Percentiles rank a stretch among this genome's conserved stretches.
Evolutionary conservation across 2,329 filamentous ascomycete species (phyloP).

Genomic region (Ceratocystis eucalypticola): DNA sequence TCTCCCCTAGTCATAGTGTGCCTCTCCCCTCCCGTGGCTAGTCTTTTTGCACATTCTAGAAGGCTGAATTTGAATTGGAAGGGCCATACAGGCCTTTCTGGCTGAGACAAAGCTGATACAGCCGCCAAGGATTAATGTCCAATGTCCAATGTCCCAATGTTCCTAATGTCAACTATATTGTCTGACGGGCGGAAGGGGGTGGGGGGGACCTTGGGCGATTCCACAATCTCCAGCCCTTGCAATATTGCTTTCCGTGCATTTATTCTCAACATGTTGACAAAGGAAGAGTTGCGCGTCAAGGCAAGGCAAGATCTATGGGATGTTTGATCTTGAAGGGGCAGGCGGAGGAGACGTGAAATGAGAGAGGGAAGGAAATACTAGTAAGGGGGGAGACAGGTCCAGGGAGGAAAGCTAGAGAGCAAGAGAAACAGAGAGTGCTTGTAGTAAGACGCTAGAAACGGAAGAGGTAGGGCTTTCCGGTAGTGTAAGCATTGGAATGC

Average conservation of each 20-base stretch:
- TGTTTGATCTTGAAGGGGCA: neutral
- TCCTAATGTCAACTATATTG: neutral
- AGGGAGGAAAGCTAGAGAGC: neutral
- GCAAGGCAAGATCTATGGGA: neutral
- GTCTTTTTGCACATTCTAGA: conserved; percentile 6
- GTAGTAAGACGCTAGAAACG: neutral
- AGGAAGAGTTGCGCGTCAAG: neutral
- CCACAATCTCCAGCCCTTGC: neutral
- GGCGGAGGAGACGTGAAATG: too few relatives aligned
- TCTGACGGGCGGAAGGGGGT: neutral
- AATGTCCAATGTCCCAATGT: neutral
- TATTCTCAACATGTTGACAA: neutral
- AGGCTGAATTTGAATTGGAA: conserved; percentile 3
- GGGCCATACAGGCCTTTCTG: neutral
- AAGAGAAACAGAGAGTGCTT: neutral
- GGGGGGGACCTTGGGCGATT: neutral
- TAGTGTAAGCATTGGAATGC: neutral
- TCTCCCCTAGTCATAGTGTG: neutral
- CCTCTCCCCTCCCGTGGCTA: neutral
- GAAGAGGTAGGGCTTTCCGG: conserved; percentile 4
- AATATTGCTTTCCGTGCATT: neutral
- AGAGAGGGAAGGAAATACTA: too few relatives aligned
- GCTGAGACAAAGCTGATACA: conserved; percentile 19
- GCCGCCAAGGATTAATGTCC: neutral
- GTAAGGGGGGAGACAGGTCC: too few relatives aligned